A percentile compares a stretch with the other conserved stretches of the same genome.
Conservation (phyloP, 306 rosid species). For the Hippophae rhamnoides region DNA sequence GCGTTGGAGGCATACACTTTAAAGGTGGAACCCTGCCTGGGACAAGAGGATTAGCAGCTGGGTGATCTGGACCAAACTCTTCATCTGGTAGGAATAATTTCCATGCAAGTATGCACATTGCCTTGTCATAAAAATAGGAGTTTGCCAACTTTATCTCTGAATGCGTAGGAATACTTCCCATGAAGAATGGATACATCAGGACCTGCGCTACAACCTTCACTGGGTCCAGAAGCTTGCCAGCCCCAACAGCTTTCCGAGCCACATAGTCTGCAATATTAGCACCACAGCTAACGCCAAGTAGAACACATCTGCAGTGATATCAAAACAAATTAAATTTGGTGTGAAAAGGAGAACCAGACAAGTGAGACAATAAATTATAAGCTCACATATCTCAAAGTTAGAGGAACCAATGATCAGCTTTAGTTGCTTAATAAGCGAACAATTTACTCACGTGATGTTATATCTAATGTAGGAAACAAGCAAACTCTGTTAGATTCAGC, state of each 20-base stretch:
- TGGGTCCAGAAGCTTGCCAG: conserved; percentile 80
- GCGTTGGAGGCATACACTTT: conserved; percentile 85
- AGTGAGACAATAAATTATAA: background rate
- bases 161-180: conserved; percentile 81
- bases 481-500: too few species aligned
- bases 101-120: conserved; percentile 94
- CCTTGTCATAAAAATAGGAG: conserved; percentile 88
- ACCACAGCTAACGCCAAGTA: conserved; percentile 95
- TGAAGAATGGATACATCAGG: conserved; percentile 75
- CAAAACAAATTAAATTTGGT: conserved; percentile 11
- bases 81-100: conserved; percentile 77
- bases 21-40: conserved; percentile 67
- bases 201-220: conserved; percentile 92
- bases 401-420: background rate
- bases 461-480: too few species aligned
- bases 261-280: conserved; percentile 90
- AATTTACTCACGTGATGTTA: background rate
- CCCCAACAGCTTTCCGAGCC: conserved; percentile 86
- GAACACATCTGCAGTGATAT: conserved; percentile 67
- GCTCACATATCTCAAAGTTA: background rate
- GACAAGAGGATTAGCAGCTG: conserved; percentile 79
- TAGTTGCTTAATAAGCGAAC: background rate
- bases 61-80: conserved; percentile 80
- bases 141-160: conserved; percentile 91
- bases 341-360: too few species aligned